Conservation (phyloP, 306 rosid species). For the Sicyos edulis region DNA sequence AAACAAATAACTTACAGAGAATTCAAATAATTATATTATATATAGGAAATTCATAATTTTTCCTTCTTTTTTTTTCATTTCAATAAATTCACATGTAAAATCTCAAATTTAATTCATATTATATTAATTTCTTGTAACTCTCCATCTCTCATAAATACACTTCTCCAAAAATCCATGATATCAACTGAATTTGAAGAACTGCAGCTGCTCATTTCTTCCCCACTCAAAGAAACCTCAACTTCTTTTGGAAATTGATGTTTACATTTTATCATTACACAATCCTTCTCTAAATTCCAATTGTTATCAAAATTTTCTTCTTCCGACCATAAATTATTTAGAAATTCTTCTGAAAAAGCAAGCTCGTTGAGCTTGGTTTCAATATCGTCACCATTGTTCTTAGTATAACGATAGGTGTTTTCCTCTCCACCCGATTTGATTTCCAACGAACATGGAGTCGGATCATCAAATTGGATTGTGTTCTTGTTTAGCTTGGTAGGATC, state of each 20-base stretch:
- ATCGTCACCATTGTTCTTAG: background rate
- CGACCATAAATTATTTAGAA: constrained; percentile 46
- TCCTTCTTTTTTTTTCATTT: background rate
- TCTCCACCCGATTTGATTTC: constrained; percentile 27
- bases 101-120: background rate
- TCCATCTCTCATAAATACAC: constrained; percentile 42
- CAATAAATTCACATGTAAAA: background rate
- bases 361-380: background rate
- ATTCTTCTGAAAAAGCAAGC: constrained; percentile 28
- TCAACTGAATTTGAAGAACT: constrained; percentile 24
- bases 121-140: constrained; percentile 25
- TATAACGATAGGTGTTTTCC: constrained; percentile 13
- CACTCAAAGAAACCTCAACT: constrained; percentile 2
- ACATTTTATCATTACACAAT: constrained; percentile 4
- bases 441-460: constrained; percentile 14
- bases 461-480: background rate
- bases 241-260: background rate
- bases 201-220: background rate
- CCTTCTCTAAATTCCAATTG: constrained; percentile 20
- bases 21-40: background rate
- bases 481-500: constrained; percentile 13
- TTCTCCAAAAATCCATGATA: constrained; percentile 59
- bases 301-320: constrained; percentile 52
- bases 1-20: background rate
- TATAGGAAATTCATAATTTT: background rate